Base-by-base conservation (phyloP, 2,329 filamentous ascomycete species). In the Thelonectria blattea region DNA sequence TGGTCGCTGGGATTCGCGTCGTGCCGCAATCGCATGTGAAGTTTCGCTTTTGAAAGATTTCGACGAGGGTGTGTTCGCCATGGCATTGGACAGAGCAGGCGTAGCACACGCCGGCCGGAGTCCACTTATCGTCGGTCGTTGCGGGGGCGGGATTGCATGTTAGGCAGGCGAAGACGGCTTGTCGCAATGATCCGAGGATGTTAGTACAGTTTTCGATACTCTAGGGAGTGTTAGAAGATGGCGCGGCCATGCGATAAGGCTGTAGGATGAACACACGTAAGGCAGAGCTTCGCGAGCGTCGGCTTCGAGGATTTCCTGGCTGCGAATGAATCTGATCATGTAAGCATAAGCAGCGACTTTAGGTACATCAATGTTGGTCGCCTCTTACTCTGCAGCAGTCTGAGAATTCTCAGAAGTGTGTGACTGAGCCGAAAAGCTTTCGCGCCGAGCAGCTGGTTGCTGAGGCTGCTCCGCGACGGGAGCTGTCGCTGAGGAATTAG, bases 21-120 rank as follows among this genome's bases (percentile, higher is more conserved):
- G 93, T 97, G 24, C 95, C 95, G 71, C 95, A 99, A 75, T 99
- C 95, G 79, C 95, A 99, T 42, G 91, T 91, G 72, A 99, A 98
- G 77, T 97, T 89, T 71, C 96, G 89, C 80, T 97, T 98, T 73
- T 87, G 90, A 79, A 99, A 99, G 18, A 99, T 90, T 78, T 99
- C 95, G 51, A 98, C 95, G 24, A 99, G 87, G 1, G 85, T 91
- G 74, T 99, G 95, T 72, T 98, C 93, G 67, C 95, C 94, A 72
- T 99, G 95, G 74, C 95, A 99, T 69, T 94, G 91, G 60, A 99
- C 92, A 7, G 94, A 97, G 79, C 95, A 99, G 20, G 93, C 91
- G 72, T 99, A 99, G 81, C 95, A 99, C 58, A 99, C 87, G 24
- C 91, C 95, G 3, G 94, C 95, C 1, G 88, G 80, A 0, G 65